A percentile compares a stretch with the other conserved stretches of the same genome.
Conservation (phyloP, 2,329 filamentous ascomycete genomes). For the Neofusicoccum kwambonambiense region DNA sequence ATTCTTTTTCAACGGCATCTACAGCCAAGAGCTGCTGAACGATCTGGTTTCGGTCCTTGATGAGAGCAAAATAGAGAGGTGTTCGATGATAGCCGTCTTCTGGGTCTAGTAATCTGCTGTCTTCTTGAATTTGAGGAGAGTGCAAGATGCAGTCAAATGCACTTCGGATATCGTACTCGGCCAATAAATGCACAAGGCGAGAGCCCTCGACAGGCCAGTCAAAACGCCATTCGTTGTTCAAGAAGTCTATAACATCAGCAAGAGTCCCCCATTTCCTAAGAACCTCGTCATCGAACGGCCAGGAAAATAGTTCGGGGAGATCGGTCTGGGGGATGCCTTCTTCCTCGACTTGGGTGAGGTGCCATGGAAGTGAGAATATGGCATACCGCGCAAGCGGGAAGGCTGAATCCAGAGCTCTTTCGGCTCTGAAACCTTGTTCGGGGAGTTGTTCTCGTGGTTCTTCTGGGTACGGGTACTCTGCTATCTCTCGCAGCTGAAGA, state of each 20-base stretch:
- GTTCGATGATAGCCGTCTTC: background rate
- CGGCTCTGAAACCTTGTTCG: background rate
- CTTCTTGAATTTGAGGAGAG: background rate
- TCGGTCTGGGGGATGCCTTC: background rate
- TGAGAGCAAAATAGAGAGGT: background rate
- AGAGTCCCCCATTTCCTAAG: background rate
- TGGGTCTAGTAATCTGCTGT: background rate
- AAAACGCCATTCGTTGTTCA: background rate
- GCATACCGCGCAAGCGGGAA: background rate
- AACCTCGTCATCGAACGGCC: background rate
- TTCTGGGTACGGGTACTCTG: background rate
- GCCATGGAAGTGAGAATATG: background rate
- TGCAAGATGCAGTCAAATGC: background rate
- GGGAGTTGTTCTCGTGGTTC: background rate
- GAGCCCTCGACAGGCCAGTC: background rate
- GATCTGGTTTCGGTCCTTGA: background rate
- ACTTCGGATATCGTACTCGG: background rate
- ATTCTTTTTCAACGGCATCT: background rate
- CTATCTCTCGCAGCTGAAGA: background rate
- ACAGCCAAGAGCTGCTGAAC: background rate
- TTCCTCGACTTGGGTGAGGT: background rate
- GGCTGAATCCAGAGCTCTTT: background rate
- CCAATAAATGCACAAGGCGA: background rate
- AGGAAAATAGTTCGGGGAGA: background rate
- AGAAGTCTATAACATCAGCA: background rate